Evolutionary conservation across 192 early-diverging fungal species (phyloP).

Genomic region (Podila clonocystis): DNA sequence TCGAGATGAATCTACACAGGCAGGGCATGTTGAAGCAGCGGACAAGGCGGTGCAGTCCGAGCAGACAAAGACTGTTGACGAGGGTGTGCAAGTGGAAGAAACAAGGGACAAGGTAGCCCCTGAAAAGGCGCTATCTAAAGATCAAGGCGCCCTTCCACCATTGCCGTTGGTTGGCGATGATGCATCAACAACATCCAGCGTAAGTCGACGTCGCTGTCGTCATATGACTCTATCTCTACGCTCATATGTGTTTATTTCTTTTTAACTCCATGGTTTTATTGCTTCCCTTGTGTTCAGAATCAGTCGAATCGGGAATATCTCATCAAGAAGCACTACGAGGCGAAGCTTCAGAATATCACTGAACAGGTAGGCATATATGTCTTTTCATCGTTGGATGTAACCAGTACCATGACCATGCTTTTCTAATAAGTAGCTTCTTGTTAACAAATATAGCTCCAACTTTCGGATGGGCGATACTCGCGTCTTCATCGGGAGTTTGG

Average conservation of each 20-base stretch:
- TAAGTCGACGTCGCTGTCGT: not conserved
- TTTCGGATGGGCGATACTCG: conserved; percentile 53
- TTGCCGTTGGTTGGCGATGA: not conserved
- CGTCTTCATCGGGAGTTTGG: conserved; percentile 45
- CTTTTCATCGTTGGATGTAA: not conserved
- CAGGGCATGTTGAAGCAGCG: conserved; percentile 12
- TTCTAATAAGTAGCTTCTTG: not conserved
- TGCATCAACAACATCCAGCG: not conserved
- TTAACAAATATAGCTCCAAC: conserved; percentile 23
- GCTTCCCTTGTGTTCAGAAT: not conserved
- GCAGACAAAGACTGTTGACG: conserved; percentile 14
- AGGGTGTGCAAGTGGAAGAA: conserved; percentile 32
- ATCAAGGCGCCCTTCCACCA: not conserved
- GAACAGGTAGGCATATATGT: conserved; percentile 31
- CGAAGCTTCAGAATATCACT: conserved; percentile 51
- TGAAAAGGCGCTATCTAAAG: not conserved
- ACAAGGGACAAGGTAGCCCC: not conserved
- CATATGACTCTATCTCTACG: not conserved
- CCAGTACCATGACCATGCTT: not conserved
- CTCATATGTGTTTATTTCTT: not conserved
- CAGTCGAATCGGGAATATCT: conserved; percentile 41
- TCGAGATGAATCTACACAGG: conserved; percentile 37
- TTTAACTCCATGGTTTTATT: not conserved
- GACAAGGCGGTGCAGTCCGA: conserved; percentile 45
- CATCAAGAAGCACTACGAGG: conserved; percentile 59